Percentiles rank a stretch among this genome's conserved stretches.
phyloP scores from a whole-genome alignment of 2,329 filamentous ascomycete species.

The Colletotrichum theobromicola region DNA sequence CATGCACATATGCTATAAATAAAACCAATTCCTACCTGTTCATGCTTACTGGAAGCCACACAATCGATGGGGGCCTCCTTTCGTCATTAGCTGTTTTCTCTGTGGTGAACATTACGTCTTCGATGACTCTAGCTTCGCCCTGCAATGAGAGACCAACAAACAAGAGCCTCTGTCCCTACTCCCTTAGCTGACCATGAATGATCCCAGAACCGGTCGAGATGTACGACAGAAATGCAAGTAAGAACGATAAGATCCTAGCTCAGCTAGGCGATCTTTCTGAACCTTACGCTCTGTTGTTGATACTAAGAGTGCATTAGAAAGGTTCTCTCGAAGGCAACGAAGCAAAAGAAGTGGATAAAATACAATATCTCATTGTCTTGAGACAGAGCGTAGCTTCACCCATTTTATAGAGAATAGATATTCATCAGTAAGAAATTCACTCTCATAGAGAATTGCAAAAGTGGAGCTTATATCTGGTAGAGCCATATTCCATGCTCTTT shows the following conservation, averaged over 20 bases:
- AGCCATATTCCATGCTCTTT: accelerated
- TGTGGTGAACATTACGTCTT: neutral
- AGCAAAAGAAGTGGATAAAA: no score
- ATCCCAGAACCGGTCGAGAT: accelerated
- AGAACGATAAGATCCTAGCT: no score
- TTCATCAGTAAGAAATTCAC: accelerated
- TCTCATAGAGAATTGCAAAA: neutral
- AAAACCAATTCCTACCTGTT: neutral
- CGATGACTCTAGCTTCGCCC: neutral
- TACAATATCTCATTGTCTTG: no score
- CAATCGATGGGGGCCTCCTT: no score
- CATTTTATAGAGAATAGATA: neutral
- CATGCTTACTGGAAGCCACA: neutral
- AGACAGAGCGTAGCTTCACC: neutral
- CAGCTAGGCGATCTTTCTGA: neutral
- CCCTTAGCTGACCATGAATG: neutral
- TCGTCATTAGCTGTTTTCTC: no score
- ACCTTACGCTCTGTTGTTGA: neutral
- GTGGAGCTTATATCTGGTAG: neutral
- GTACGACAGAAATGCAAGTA: neutral
- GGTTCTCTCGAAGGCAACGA: accelerated
- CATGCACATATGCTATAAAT: no score
- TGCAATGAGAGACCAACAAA: no score
- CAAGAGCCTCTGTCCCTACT: accelerated
- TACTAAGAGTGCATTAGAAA: neutral